A percentile compares a stretch with the other conserved stretches of the same genome.
Evolutionary conservation across 306 rosid genomes (phyloP).

Genomic region (Sophora flavescens): DNA sequence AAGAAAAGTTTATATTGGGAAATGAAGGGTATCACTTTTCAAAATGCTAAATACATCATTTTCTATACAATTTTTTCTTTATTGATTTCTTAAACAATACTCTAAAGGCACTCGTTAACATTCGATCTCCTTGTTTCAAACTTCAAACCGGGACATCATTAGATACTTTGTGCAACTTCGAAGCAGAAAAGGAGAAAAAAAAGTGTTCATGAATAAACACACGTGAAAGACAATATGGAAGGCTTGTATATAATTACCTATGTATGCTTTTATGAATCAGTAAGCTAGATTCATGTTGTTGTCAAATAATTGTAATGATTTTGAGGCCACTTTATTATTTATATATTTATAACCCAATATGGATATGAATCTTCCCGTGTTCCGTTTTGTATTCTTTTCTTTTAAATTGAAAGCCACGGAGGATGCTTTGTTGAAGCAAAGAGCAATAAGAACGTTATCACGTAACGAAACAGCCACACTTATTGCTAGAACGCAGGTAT

Average conservation of each 20-base stretch:
- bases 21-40: too few relatives aligned
- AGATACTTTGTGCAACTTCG: background rate
- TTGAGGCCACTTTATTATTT: background rate
- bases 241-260: slow-evolving; percentile 2
- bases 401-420: background rate
- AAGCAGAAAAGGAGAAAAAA: background rate
- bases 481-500: background rate
- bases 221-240: slow-evolving; percentile 36
- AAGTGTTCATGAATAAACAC: background rate
- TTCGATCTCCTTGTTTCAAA: background rate
- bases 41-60: too few relatives aligned
- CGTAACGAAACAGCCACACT: background rate
- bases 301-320: slow-evolving; percentile 28
- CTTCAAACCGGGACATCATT: slow-evolving; percentile 3
- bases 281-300: slow-evolving; percentile 25
- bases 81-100: too few relatives aligned
- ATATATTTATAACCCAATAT: background rate
- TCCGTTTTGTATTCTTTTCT: background rate
- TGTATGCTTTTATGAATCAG: too few relatives aligned
- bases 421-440: background rate
- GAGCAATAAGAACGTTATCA: background rate
- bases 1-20: too few relatives aligned
- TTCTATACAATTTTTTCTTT: too few relatives aligned
- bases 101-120: too few relatives aligned
- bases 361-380: background rate